phyloP scores from a whole-genome alignment of 2,329 filamentous ascomycete genomes.

The Fusarium piperis region DNA sequence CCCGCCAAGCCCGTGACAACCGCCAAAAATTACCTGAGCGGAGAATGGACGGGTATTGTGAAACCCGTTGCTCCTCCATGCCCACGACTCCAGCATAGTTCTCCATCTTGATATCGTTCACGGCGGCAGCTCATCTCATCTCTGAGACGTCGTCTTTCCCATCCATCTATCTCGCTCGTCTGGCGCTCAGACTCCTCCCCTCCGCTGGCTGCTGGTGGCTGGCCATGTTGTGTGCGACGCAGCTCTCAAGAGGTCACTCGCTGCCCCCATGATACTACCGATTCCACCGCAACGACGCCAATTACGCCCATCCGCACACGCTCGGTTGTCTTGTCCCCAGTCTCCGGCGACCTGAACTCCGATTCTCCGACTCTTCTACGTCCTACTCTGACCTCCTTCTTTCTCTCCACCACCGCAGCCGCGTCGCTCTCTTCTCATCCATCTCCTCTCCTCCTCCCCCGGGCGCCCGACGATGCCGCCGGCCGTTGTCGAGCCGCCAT shows the following conservation, averaged over 20 bases:
- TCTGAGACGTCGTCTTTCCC: conserved; percentile 12
- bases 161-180: not conserved
- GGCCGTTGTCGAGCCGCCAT: conserved; percentile 38
- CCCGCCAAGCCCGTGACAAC: conserved; percentile 38
- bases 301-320: conserved; percentile 21
- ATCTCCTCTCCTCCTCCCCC: conserved; percentile 18
- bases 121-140: conserved; percentile 14
- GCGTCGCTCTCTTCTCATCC: conserved; percentile 28
- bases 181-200: not conserved
- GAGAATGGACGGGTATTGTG: not conserved
- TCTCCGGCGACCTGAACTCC: conserved; percentile 12
- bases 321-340: conserved; percentile 21
- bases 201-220: conserved; percentile 19
- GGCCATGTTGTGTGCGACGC: conserved; percentile 37
- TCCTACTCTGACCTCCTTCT: conserved; percentile 8
- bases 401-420: conserved; percentile 6
- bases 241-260: conserved; percentile 32
- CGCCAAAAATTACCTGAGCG: conserved; percentile 13
- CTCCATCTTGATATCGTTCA: not conserved
- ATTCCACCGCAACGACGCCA: conserved; percentile 24
- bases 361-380: conserved; percentile 8
- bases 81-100: not conserved
- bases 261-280: conserved; percentile 38
- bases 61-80: not conserved
- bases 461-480: conserved; percentile 40